Conservation (phyloP, 2,329 filamentous ascomycete species). For the Beauveria sp. region DNA sequence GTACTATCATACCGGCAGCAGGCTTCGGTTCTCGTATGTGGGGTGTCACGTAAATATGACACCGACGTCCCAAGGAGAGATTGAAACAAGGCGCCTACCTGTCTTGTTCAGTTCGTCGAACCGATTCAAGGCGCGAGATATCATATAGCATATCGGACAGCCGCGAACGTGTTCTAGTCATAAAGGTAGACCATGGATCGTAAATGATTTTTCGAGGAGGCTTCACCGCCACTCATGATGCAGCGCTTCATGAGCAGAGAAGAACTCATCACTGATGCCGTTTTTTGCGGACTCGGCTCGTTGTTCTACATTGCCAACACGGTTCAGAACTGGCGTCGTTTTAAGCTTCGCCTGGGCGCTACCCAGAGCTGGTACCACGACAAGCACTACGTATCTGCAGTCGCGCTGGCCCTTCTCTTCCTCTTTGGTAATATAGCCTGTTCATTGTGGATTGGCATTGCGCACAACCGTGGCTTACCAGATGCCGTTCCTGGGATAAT, state of each 20-base stretch:
- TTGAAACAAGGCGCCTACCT: too few relatives aligned
- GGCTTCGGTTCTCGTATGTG: too few relatives aligned
- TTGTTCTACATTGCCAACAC: background rate
- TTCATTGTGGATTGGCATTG: background rate
- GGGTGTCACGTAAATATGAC: too few relatives aligned
- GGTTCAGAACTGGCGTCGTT: background rate
- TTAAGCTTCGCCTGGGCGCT: background rate
- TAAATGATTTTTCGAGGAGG: background rate
- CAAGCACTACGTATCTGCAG: too few relatives aligned
- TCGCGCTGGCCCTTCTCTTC: background rate
- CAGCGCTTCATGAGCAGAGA: background rate
- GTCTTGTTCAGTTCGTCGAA: too few relatives aligned
- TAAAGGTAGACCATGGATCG: background rate
- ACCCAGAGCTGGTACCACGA: too few relatives aligned
- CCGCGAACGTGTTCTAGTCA: too few relatives aligned
- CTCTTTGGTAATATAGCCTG: background rate
- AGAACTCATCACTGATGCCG: background rate
- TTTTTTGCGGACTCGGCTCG: background rate
- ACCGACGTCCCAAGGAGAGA: too few relatives aligned
- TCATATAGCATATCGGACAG: background rate
- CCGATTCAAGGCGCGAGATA: too few relatives aligned
- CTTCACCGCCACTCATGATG: background rate
- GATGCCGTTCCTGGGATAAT: background rate
- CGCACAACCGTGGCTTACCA: background rate
- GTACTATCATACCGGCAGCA: too few relatives aligned